Evolutionary conservation across 2,329 filamentous ascomycete species (phyloP).

Genomic region (Plenodomus lindquistii): DNA sequence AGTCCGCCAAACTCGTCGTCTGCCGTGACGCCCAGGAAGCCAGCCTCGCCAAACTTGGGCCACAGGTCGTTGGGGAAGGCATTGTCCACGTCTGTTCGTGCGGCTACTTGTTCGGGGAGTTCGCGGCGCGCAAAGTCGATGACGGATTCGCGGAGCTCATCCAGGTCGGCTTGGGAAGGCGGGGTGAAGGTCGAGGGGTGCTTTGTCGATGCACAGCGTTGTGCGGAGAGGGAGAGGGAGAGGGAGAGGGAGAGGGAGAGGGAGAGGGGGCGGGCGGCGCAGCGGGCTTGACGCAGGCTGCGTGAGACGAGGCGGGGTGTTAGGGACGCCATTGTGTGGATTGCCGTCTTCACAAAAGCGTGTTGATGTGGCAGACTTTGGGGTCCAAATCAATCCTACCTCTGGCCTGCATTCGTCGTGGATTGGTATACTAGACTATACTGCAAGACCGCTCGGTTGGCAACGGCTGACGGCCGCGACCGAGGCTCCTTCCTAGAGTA

Average conservation of each 20-base stretch:
- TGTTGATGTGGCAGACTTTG: too few relatives aligned
- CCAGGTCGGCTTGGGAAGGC: constrained; percentile 72
- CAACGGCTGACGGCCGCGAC: constrained; percentile 24
- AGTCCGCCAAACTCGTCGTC: constrained; percentile 90
- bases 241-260: constrained; percentile 23
- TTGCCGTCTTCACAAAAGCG: background rate
- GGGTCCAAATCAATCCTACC: too few relatives aligned
- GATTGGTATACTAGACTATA: constrained; percentile 5
- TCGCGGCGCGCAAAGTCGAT: constrained; percentile 88
- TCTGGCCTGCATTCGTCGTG: constrained; percentile 4
- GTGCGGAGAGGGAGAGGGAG: constrained; percentile 16
- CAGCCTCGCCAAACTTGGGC: constrained; percentile 89
- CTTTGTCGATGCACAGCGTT: constrained; percentile 65
- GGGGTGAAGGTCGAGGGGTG: constrained; percentile 69
- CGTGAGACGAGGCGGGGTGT: constrained; percentile 43
- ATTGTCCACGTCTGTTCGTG: constrained; percentile 82
- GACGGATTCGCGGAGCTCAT: constrained; percentile 80
- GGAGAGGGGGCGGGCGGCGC: constrained; percentile 13
- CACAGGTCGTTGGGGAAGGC: constrained; percentile 90
- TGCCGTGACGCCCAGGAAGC: constrained; percentile 88
- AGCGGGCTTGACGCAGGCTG: constrained; percentile 42
- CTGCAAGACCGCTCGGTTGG: constrained; percentile 19
- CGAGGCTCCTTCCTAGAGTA: constrained; percentile 23
- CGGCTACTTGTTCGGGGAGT: constrained; percentile 80
- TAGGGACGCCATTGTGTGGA: constrained; percentile 36